Evolutionary conservation across 306 rosid genomes (phyloP).

Genomic region (Rosa chinensis): DNA sequence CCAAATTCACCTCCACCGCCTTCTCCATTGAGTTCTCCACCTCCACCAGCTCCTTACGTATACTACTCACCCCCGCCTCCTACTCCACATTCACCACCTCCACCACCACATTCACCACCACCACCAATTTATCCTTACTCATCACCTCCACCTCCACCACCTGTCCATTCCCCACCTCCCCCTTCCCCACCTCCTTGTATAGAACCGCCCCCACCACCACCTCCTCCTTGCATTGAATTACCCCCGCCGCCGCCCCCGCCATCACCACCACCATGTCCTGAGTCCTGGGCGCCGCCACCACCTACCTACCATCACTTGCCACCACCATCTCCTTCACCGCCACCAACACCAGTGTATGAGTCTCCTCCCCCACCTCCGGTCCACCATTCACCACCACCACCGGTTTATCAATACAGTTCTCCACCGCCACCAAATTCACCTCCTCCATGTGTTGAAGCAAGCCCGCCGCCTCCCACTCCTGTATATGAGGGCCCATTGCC

Average conservation of each 20-base stretch:
- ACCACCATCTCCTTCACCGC: conserved; percentile 49
- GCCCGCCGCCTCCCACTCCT: conserved; percentile 76
- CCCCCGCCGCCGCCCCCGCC: conserved; percentile 65
- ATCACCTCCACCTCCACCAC: conserved; percentile 72
- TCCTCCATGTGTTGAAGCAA: conserved; percentile 35
- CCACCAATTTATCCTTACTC: conserved; percentile 60
- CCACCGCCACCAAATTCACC: conserved; percentile 43
- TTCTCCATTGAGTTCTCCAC: conserved; percentile 29
- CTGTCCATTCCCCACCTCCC: conserved; percentile 53
- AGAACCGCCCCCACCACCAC: conserved; percentile 63
- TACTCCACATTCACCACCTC: conserved; percentile 31
- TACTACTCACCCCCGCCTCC: conserved; percentile 35
- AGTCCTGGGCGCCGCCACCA: conserved; percentile 49
- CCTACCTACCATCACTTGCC: conserved; percentile 30
- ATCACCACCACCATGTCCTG: conserved; percentile 59
- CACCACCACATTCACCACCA: conserved; percentile 77
- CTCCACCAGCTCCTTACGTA: conserved; percentile 26
- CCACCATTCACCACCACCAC: background rate
- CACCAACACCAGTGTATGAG: conserved; percentile 34
- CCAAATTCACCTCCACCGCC: conserved; percentile 43
- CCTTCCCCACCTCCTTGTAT: conserved; percentile 59
- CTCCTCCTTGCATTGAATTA: conserved; percentile 66
- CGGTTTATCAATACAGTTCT: background rate
- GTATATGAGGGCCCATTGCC: conserved; percentile 96
- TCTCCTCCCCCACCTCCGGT: conserved; percentile 38